These are phyloP conservation scores for Syzygium grande DNA, from an alignment of 345 rosid genomes.

Conservation along the genomic window DNA sequence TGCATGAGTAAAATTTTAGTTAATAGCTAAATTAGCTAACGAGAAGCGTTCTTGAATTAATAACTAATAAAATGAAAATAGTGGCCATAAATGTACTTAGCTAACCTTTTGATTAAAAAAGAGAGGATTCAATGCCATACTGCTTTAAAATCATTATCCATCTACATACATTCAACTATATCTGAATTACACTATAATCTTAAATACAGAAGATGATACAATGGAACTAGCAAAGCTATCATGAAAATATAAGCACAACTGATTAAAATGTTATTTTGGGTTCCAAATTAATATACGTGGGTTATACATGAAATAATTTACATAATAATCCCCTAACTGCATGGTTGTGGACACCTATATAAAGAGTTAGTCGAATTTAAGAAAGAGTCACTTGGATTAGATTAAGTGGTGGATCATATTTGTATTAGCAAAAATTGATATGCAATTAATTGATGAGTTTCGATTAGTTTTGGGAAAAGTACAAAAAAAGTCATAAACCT, in stretches of 20 bases:
- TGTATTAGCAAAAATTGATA: too few relatives aligned
- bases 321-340: too few relatives aligned
- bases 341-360: too few relatives aligned
- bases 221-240: not conserved
- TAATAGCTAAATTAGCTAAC: not conserved
- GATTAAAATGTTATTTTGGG: not conserved
- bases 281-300: not conserved
- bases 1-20: not conserved
- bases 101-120: not conserved
- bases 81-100: not conserved
- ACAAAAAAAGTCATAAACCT: too few relatives aligned
- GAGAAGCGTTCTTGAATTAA: not conserved
- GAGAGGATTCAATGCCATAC: not conserved
- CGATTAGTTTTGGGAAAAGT: too few relatives aligned
- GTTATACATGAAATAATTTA: too few relatives aligned
- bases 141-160: not conserved
- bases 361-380: too few relatives aligned
- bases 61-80: not conserved
- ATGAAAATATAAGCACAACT: too few relatives aligned
- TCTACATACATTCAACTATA: not conserved
- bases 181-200: not conserved
- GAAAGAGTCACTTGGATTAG: too few relatives aligned
- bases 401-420: too few relatives aligned
- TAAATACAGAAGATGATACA: not conserved
- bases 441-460: too few relatives aligned